A percentile compares a stretch with the other conserved stretches of the same genome.
These are phyloP conservation scores for Cutaneotrichosporon sp. DNA, from an alignment of 1,284 basidiomycete genomes.

Conservation along the genomic window DNA sequence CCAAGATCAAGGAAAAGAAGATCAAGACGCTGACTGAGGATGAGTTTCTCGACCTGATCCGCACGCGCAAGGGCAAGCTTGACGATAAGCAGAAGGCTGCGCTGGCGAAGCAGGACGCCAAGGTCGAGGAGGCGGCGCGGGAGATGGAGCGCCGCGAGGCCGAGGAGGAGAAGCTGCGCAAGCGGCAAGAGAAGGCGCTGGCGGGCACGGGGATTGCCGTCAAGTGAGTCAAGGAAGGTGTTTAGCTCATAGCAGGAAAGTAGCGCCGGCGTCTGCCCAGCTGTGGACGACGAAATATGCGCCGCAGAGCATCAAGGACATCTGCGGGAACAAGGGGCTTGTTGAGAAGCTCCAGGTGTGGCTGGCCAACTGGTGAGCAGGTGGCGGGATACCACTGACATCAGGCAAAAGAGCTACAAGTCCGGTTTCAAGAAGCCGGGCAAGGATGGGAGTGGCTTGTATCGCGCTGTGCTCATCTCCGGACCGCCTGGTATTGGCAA, in stretches of 20 bases:
- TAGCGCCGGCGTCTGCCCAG: conserved; percentile 54
- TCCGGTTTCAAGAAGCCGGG: conserved; percentile 88
- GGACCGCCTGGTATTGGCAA: conserved; percentile 97
- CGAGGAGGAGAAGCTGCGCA: conserved; percentile 59
- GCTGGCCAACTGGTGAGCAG: conserved; percentile 74
- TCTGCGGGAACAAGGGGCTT: conserved; percentile 89
- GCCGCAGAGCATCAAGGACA: conserved; percentile 76
- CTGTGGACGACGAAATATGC: conserved; percentile 97
- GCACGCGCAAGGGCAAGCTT: conserved; percentile 55
- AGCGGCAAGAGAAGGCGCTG: conserved; percentile 56
- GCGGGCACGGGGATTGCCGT: conserved; percentile 37
- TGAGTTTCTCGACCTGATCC: conserved; percentile 76
- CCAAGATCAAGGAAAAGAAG: conserved; percentile 72
- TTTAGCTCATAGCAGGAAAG: conserved; percentile 38
- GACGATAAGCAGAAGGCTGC: conserved; percentile 63
- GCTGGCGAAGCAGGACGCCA: conserved; percentile 66
- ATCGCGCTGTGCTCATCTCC: conserved; percentile 80
- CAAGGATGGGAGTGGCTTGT: conserved; percentile 80
- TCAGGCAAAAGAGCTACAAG: conserved; percentile 67
- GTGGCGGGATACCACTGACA: background rate
- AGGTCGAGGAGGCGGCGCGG: conserved; percentile 57
- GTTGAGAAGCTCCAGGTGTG: conserved; percentile 84
- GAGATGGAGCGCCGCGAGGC: conserved; percentile 65
- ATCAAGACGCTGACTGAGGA: conserved; percentile 80
- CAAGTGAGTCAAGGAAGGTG: conserved; percentile 30